These are phyloP conservation scores for Jacaranda copaia DNA, from an alignment of 257 asterid genomes.

Conservation along the genomic window DNA sequence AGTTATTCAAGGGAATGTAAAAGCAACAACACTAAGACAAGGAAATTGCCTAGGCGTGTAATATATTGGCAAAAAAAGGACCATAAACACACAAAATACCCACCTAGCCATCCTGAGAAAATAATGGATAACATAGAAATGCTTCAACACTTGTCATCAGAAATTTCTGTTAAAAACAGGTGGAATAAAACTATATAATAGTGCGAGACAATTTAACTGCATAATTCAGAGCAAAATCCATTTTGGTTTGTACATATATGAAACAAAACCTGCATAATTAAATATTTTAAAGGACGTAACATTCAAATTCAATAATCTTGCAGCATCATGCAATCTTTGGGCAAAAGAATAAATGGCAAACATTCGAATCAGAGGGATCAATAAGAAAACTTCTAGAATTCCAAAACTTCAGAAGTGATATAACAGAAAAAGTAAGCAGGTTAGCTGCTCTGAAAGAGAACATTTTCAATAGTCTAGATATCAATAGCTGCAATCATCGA, in stretches of 20 bases:
- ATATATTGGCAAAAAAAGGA: background rate
- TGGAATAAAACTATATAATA: background rate
- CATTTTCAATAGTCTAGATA: background rate
- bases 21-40: background rate
- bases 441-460: constrained; percentile 11
- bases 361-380: background rate
- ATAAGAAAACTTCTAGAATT: background rate
- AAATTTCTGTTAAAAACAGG: background rate
- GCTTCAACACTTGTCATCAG: background rate
- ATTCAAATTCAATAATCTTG: background rate
- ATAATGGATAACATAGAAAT: background rate
- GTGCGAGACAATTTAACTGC: background rate
- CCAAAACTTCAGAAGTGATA: background rate
- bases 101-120: background rate
- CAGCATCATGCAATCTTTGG: background rate
- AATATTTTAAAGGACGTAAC: background rate
- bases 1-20: background rate
- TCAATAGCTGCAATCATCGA: background rate
- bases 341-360: background rate
- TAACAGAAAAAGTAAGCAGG: background rate
- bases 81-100: background rate
- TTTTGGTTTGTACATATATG: background rate
- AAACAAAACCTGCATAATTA: constrained; percentile 2
- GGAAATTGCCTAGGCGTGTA: background rate
- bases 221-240: background rate